Conservation (phyloP, 164 flowering plant species). For the Umbilicus rupestris region DNA sequence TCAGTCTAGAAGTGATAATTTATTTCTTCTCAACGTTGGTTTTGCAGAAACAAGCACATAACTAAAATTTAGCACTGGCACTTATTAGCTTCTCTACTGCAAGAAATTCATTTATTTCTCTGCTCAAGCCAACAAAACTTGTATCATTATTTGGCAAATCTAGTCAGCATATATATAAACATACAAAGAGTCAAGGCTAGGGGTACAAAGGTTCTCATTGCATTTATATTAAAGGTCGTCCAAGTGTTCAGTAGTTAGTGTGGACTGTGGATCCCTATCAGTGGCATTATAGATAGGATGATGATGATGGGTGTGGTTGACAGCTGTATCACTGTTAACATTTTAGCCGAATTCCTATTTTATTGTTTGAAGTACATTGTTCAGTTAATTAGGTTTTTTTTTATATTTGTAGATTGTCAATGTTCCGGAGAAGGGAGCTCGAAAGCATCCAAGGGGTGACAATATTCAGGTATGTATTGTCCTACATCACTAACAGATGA, state of each 20-base stretch:
- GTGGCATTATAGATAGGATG: too few species aligned
- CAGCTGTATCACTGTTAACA: not conserved
- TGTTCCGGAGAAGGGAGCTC: slow-evolving; percentile 96
- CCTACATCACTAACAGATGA: not conserved
- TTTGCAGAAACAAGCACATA: not conserved
- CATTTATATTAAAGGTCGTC: not conserved
- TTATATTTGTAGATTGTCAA: slow-evolving; percentile 54
- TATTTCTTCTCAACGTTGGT: not conserved
- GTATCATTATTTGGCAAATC: not conserved
- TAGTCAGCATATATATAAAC: not conserved
- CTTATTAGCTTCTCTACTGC: not conserved
- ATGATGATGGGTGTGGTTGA: not conserved
- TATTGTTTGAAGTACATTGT: not conserved
- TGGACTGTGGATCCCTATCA: not conserved
- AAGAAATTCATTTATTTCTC: not conserved
- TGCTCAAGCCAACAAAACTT: not conserved
- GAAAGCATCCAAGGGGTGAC: slow-evolving; percentile 94
- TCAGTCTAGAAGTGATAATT: not conserved
- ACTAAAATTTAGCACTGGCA: not conserved
- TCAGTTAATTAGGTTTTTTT: not conserved
- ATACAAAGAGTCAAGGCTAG: not conserved
- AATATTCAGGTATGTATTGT: slow-evolving; percentile 67
- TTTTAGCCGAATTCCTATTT: not conserved
- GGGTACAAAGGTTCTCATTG: not conserved
- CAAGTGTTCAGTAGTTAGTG: not conserved